A percentile compares a stretch with the other conserved stretches of the same genome.
Evolutionary conservation across 2,329 filamentous ascomycete genomes (phyloP).

Genomic region (Colletotrichum sp.): DNA sequence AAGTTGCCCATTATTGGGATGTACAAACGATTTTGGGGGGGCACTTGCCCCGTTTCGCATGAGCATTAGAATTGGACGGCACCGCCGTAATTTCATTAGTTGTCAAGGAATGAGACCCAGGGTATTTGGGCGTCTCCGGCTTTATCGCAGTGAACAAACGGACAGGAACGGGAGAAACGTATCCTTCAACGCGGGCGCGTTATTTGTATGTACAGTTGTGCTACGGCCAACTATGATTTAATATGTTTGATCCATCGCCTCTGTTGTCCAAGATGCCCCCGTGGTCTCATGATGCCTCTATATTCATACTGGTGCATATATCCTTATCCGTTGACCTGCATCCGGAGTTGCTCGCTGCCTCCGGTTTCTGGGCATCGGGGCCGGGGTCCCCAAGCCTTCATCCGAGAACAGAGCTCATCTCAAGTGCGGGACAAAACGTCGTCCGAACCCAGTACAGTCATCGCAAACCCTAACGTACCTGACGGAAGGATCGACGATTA

Average conservation of each 20-base stretch:
- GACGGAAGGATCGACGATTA: neutral
- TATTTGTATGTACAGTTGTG: constrained; percentile 6
- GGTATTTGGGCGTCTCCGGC: neutral
- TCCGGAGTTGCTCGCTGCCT: neutral
- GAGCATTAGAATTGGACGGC: constrained; percentile 12
- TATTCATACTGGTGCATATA: neutral
- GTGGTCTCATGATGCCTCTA: neutral
- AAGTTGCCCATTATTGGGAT: constrained; percentile 2
- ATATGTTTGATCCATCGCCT: neutral
- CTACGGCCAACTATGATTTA: neutral
- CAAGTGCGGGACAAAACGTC: neutral
- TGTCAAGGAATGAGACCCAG: neutral
- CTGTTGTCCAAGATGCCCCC: neutral
- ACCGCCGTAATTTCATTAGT: neutral
- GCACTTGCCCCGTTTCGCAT: constrained; percentile 6
- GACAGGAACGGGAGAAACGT: neutral
- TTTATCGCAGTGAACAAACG: neutral
- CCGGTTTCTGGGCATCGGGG: neutral
- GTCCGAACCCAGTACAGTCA: neutral
- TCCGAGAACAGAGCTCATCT: neutral
- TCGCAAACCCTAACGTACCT: neutral
- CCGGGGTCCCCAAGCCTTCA: neutral
- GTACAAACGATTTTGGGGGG: constrained; percentile 15
- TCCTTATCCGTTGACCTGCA: neutral
- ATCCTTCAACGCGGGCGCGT: neutral